A percentile compares a stretch with the other conserved stretches of the same genome.
phyloP scores from a whole-genome alignment of 1,139 yeast species.

The Hansenula sp. region DNA sequence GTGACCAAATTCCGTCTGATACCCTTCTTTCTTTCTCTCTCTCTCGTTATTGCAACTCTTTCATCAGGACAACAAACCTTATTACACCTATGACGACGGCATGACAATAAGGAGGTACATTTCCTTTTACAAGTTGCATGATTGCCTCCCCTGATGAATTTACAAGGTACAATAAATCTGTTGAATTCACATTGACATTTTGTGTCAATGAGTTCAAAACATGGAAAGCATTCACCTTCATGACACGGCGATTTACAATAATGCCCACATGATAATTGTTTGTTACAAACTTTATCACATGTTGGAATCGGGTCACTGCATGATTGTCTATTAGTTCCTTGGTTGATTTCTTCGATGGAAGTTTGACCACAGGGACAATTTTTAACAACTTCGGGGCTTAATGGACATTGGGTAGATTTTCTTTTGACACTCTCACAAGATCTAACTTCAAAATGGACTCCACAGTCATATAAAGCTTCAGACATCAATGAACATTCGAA shows the following conservation, averaged over 20 bases:
- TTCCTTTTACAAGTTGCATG: conserved; percentile 66
- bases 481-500: conserved; percentile 55
- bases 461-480: conserved; percentile 57
- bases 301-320: conserved; percentile 80
- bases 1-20: conserved; percentile 33
- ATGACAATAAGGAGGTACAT: conserved; percentile 73
- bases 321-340: conserved; percentile 40
- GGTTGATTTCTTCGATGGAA: conserved; percentile 30
- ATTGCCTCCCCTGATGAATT: conserved; percentile 44
- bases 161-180: conserved; percentile 59
- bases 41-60: conserved; percentile 58
- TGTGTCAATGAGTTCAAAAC: conserved; percentile 35
- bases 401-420: conserved; percentile 48
- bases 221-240: conserved; percentile 69
- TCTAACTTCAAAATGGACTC: conserved; percentile 55
- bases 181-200: conserved; percentile 35
- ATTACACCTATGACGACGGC: conserved; percentile 78
- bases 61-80: conserved; percentile 70
- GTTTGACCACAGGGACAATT: conserved; percentile 79
- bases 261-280: conserved; percentile 67
- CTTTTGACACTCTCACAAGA: conserved; percentile 48
- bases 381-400: conserved; percentile 52
- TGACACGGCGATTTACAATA: conserved; percentile 73
- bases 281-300: conserved; percentile 64
- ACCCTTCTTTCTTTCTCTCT: conserved; percentile 49